These are phyloP conservation scores for Oldenlandia corymbosa DNA, from an alignment of 257 asterid genomes.

Conservation along the genomic window DNA sequence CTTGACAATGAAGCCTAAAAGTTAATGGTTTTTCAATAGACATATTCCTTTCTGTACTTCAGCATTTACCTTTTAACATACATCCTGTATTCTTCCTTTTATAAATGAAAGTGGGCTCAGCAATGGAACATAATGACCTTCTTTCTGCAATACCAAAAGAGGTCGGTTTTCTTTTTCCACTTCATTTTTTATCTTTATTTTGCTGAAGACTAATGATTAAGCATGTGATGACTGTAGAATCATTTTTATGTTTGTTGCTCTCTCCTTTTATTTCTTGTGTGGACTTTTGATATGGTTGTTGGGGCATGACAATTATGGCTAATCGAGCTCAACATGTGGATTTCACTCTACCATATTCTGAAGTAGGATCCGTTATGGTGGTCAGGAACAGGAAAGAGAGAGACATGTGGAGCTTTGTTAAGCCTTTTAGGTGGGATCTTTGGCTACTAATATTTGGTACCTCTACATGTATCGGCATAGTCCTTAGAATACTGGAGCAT, in stretches of 20 bases:
- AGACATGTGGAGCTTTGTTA: conserved; percentile 45
- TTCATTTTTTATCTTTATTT: not conserved
- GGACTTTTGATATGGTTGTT: conserved; percentile 47
- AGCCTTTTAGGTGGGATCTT: conserved; percentile 46
- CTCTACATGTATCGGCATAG: conserved; percentile 26
- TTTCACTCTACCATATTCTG: conserved; percentile 52
- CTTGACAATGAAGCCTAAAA: conserved; percentile 17
- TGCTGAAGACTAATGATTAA: not conserved
- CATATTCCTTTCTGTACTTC: conserved; percentile 16
- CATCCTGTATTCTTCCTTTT: conserved; percentile 19
- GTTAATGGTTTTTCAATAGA: conserved; percentile 55
- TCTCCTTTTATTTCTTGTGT: conserved; percentile 4
- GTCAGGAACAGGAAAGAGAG: conserved; percentile 32
- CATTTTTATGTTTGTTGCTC: not conserved
- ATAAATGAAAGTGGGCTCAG: too few species aligned
- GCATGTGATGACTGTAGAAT: not conserved
- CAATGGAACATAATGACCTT: conserved; percentile 24
- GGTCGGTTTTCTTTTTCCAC: conserved; percentile 5
- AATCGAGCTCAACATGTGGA: conserved; percentile 38
- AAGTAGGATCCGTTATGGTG: conserved; percentile 45
- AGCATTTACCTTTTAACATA: conserved; percentile 26
- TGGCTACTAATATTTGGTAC: conserved; percentile 33
- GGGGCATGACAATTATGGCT: conserved; percentile 55
- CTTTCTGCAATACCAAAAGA: not conserved
- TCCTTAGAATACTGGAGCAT: conserved; percentile 33